phyloP scores from a whole-genome alignment of 345 rosid species.

The Eucalyptus rudis region DNA sequence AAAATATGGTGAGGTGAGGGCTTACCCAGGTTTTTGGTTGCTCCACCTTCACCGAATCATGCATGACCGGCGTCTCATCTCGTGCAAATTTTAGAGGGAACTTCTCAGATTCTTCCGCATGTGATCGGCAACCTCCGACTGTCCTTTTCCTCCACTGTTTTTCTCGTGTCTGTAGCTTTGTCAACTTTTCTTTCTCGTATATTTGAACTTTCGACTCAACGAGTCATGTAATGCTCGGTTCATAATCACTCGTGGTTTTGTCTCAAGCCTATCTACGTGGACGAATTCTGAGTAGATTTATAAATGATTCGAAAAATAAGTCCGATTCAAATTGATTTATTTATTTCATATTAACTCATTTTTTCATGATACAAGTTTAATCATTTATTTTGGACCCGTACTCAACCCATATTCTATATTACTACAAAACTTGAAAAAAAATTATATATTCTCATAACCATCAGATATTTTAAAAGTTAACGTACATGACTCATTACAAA shows the following conservation, averaged over 20 bases:
- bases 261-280: too few relatives aligned
- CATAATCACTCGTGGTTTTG: background rate
- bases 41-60: background rate
- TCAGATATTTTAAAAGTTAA: rapidly evolving
- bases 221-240: background rate
- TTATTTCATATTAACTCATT: background rate
- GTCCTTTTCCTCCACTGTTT: background rate
- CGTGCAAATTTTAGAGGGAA: background rate
- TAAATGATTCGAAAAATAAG: background rate
- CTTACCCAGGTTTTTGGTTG: background rate
- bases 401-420: background rate
- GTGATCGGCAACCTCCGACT: background rate
- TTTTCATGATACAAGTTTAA: background rate
- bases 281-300: background rate
- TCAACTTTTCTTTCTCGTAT: background rate
- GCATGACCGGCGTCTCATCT: background rate
- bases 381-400: rapidly evolving
- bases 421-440: rapidly evolving
- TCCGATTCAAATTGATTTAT: background rate
- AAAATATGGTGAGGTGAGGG: background rate
- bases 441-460: rapidly evolving
- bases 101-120: background rate
- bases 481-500: rapidly evolving
- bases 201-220: background rate
- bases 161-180: background rate